Evolutionary conservation across 495 filamentous ascomycete genomes (phyloP), one percentile per base, ranked within the genome.

Genomic region (Beverwykella pulmonaria): DNA sequence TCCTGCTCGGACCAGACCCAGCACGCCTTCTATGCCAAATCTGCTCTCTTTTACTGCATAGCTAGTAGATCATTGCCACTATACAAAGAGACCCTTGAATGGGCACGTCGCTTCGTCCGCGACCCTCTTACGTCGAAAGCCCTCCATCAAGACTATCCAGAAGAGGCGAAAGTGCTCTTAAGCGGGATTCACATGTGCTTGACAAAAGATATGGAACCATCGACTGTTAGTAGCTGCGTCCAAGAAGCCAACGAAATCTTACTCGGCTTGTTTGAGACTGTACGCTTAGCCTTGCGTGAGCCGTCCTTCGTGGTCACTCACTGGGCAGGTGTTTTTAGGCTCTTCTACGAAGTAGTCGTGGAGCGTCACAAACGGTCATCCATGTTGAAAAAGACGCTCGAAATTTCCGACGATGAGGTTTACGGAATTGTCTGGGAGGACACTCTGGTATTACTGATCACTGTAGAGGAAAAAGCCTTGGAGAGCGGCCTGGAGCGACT

Each of bases 81-180:
- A 15, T 74, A 73, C 30, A 48, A 53, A 17, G 65, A 75, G 27
- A 70, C 65, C 30, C 19, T 72, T 15, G 22, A 63, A 26, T 78
- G 75, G 75, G 53, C 69, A n/a, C 70, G 70, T 5, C 75, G 75
- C 6, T 78, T 71, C 44, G 59, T 71, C 25, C 73, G 70, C 19
- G 75, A 78, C 46, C 67, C 73, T 9, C 64, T 75, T 46, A 72
- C 73, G 6, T 27, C 65, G 12, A 60, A 64, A 46, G 29, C 34
- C 6, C 27, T 78, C 9, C 73, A 67, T 52, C 29, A 57, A 27
- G 19, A 57, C 27, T 30, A 59, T 6, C 48, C 53, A 47, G 25
- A n/a, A 10, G 68, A 67, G 48, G 34, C 29, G 27, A 41, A 46
- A n/a, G 36, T 0, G 0, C 19, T 71, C 0, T 34, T 71, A 2